phyloP scores from a whole-genome alignment of 2,329 filamentous ascomycete species.

The Plenodomus tracheiphilus region DNA sequence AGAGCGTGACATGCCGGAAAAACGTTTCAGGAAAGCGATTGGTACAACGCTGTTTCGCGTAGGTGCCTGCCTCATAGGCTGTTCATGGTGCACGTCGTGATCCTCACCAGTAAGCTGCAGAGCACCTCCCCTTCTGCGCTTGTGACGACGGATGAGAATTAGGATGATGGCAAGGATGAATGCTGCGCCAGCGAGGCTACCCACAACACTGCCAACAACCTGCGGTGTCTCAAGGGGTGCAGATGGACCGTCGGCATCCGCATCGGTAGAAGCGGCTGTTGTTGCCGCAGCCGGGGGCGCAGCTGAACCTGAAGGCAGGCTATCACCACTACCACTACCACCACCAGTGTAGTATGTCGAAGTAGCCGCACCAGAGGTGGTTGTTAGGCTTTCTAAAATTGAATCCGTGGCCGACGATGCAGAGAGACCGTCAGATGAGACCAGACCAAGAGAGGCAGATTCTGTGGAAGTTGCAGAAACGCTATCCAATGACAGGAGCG shows the following conservation, averaged over 20 bases:
- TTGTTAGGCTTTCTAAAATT: conserved; percentile 11
- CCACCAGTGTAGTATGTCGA: conserved; percentile 13
- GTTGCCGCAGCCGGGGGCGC: conserved; percentile 8
- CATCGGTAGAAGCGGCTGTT: conserved; percentile 12
- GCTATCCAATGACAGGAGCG: conserved; percentile 1
- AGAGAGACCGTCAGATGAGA: conserved; percentile 13
- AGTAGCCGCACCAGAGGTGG: conserved; percentile 12
- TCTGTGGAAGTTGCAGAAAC: conserved; percentile 9
- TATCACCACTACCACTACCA: conserved; percentile 17
- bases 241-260: conserved; percentile 10
- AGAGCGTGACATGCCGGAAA: conserved; percentile 44
- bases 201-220: conserved; percentile 66
- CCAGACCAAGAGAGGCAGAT: conserved; percentile 1
- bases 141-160: conserved; percentile 58
- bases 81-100: conserved; percentile 23
- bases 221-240: conserved; percentile 52
- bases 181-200: conserved; percentile 61
- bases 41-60: conserved; percentile 46
- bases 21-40: conserved; percentile 43
- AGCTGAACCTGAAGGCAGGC: conserved; percentile 14
- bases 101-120: conserved; percentile 37
- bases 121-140: conserved; percentile 38
- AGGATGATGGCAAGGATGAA: conserved; percentile 56
- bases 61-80: conserved; percentile 44
- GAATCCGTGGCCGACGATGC: conserved; percentile 15